Evolutionary conservation across 148 eudicot species (phyloP).

Genomic region (Camellia granthamiana): DNA sequence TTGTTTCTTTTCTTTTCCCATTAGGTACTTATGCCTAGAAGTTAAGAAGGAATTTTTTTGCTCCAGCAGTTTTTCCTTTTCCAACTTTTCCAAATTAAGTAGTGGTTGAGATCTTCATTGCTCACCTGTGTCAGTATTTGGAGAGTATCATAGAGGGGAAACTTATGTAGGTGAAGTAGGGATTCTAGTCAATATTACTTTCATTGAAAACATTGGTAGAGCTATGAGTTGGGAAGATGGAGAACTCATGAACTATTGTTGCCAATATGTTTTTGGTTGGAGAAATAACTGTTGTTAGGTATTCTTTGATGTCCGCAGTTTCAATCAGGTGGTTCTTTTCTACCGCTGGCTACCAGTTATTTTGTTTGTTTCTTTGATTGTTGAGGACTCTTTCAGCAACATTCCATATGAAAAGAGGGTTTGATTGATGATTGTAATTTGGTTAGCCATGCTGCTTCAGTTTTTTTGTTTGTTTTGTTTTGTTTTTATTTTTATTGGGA

Average conservation of each 20-base stretch:
- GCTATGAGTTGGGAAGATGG: neutral
- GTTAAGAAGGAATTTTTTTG: neutral
- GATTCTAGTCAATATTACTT: neutral
- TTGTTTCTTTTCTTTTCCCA: neutral
- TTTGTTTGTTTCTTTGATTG: slow-evolving; percentile 5
- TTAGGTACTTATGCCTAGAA: neutral
- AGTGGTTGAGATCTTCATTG: slow-evolving; percentile 1
- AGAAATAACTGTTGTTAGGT: neutral
- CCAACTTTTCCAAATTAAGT: too few species aligned
- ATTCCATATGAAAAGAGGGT: neutral
- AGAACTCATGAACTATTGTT: neutral
- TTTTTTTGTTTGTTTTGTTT: too few species aligned
- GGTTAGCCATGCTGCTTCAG: neutral
- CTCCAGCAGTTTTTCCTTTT: neutral
- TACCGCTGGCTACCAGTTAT: neutral
- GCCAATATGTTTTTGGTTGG: slow-evolving; percentile 3
- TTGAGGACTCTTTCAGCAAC: neutral
- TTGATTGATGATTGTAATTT: neutral
- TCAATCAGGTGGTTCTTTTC: slow-evolving; percentile 1
- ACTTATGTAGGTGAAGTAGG: neutral
- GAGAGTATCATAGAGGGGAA: slow-evolving; percentile 1
- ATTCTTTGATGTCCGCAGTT: neutral
- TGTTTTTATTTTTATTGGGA: too few species aligned
- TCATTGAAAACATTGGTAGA: neutral
- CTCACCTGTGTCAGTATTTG: neutral